Conservation (phyloP, 169 alveolate genomes). For the Eimeria maxima region DNA sequence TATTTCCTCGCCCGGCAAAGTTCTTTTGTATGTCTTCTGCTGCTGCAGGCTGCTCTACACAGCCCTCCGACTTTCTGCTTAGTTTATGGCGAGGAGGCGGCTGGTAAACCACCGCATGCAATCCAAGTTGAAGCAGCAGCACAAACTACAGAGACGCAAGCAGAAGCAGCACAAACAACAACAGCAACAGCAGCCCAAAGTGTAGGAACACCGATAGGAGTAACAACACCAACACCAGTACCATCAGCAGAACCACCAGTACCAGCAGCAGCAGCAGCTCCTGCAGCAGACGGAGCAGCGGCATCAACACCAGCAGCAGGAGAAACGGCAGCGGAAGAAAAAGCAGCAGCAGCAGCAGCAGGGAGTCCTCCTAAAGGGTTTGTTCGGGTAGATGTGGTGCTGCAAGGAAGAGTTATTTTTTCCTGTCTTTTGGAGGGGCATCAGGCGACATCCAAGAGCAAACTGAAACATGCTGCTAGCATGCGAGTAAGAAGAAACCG, state of each 20-base stretch:
- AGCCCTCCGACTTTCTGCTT: constrained; percentile 3
- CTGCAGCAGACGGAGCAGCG: neutral
- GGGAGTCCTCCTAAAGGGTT: too few relatives aligned
- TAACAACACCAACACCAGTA: too few relatives aligned
- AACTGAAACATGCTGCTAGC: constrained; percentile 10
- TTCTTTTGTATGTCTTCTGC: neutral
- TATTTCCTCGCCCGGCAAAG: too few relatives aligned
- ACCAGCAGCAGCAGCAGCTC: neutral
- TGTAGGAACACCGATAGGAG: too few relatives aligned
- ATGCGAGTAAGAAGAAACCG: neutral
- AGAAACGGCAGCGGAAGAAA: neutral
- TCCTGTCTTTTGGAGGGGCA: neutral
- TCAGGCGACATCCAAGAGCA: neutral
- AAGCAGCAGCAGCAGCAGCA: constrained; percentile 1
- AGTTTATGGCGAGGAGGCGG: neutral
- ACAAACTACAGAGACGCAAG: too few relatives aligned
- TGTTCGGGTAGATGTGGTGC: neutral
- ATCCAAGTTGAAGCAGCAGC: neutral
- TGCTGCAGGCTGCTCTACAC: constrained; percentile 2
- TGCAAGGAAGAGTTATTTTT: neutral
- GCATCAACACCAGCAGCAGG: neutral
- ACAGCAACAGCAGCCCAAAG: too few relatives aligned
- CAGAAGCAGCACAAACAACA: too few relatives aligned
- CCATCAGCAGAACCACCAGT: too few relatives aligned
- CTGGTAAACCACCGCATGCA: too few relatives aligned